A percentile compares a stretch with the other conserved stretches of the same genome.
phyloP scores from a whole-genome alignment of 1,284 basidiomycete species.

The Fistulina hepatica region DNA sequence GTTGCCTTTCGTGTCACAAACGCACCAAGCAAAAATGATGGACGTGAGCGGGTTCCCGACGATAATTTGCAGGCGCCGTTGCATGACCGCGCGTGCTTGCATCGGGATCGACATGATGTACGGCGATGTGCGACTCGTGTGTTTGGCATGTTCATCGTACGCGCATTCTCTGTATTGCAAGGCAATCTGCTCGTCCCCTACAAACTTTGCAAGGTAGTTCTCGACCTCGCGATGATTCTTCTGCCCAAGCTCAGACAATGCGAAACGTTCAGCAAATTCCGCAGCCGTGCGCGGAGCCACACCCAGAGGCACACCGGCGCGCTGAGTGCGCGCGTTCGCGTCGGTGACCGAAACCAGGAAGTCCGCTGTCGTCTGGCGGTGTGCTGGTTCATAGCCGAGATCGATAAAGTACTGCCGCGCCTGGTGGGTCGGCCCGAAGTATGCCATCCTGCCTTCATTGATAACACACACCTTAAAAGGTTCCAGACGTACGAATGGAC shows the following conservation, averaged over 20 bases:
- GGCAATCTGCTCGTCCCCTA: constrained; percentile 26
- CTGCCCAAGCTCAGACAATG: constrained; percentile 27
- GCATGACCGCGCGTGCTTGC: constrained; percentile 58
- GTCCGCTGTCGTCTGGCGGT: constrained; percentile 48
- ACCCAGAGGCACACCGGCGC: constrained; percentile 24
- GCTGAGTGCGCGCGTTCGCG: constrained; percentile 42
- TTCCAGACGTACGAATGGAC: too few species aligned
- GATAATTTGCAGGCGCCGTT: constrained; percentile 56
- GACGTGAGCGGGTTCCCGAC: constrained; percentile 40
- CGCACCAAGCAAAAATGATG: constrained; percentile 24
- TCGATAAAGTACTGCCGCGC: constrained; percentile 60
- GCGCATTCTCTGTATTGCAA: constrained; percentile 39
- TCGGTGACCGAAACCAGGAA: constrained; percentile 49
- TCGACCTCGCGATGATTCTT: constrained; percentile 36
- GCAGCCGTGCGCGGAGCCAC: constrained; percentile 41
- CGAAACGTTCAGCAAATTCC: constrained; percentile 49
- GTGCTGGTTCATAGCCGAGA: constrained; percentile 46
- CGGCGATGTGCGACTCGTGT: constrained; percentile 24
- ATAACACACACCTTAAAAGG: constrained; percentile 47
- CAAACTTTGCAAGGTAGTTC: constrained; percentile 30
- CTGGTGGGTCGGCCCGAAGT: constrained; percentile 51
- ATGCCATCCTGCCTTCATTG: constrained; percentile 60
- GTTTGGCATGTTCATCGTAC: constrained; percentile 38
- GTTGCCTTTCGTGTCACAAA: constrained; percentile 20
- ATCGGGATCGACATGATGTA: constrained; percentile 42